phyloP scores from a whole-genome alignment of 2,329 filamentous ascomycete genomes.

The Aureobasidium sp. region DNA sequence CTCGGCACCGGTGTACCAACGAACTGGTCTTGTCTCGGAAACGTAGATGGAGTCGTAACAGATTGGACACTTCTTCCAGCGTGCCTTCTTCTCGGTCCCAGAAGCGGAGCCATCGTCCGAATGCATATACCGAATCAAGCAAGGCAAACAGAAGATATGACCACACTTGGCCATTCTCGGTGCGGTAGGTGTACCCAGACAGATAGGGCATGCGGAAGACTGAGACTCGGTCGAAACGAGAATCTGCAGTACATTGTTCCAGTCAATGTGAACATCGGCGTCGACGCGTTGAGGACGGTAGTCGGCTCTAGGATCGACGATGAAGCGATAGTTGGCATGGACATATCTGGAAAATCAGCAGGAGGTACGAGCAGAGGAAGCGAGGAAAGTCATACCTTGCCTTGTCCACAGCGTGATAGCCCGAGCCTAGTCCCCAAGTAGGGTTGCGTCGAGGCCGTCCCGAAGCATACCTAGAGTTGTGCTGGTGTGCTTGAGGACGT shows the following conservation, averaged over 20 bases:
- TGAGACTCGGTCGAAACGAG: constrained; percentile 87
- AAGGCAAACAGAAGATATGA: constrained; percentile 93
- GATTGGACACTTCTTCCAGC: constrained; percentile 94
- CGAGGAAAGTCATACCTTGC: constrained; percentile 53
- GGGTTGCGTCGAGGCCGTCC: constrained; percentile 55
- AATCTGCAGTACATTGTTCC: constrained; percentile 84
- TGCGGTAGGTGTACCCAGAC: constrained; percentile 83
- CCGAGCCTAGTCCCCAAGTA: constrained; percentile 79
- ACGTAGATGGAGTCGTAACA: constrained; percentile 91
- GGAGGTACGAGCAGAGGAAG: neutral
- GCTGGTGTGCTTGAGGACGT: constrained; percentile 56
- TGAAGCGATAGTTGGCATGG: constrained; percentile 95
- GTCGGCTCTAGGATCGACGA: constrained; percentile 74
- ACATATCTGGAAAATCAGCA: constrained; percentile 55
- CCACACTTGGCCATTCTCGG: constrained; percentile 96
- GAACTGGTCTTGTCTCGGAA: constrained; percentile 80
- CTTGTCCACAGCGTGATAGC: constrained; percentile 86
- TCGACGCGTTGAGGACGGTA: constrained; percentile 77
- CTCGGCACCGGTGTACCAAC: constrained; percentile 88
- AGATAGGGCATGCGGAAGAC: constrained; percentile 84
- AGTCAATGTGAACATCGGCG: constrained; percentile 83
- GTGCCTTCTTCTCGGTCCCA: constrained; percentile 58
- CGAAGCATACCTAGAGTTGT: constrained; percentile 8
- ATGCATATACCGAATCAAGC: constrained; percentile 92
- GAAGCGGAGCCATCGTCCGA: constrained; percentile 62